A percentile compares a stretch with the other conserved stretches of the same genome.
These are phyloP conservation scores for Talaromyces sp. DNA, from an alignment of 2,329 filamentous ascomycete species.

Conservation along the genomic window DNA sequence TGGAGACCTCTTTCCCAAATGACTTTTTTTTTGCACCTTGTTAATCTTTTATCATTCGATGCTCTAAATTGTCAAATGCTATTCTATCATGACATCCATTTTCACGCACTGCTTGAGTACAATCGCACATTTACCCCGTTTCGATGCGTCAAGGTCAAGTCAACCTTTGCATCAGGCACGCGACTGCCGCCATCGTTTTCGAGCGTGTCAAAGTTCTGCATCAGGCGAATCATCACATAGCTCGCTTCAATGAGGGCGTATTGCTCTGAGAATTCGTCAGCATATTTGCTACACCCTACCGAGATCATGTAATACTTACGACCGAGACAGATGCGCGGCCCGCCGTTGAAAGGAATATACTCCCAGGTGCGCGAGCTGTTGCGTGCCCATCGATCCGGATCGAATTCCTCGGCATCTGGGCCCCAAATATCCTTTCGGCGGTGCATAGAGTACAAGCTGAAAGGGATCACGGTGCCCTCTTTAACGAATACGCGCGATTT, in stretches of 20 bases:
- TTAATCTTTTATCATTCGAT: neutral
- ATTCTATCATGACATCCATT: neutral
- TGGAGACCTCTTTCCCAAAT: neutral
- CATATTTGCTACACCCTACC: neutral
- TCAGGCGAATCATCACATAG: conserved; percentile 17
- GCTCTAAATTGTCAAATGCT: neutral
- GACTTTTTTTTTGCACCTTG: neutral
- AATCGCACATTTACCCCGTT: conserved; percentile 8
- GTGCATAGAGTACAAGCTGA: conserved; percentile 67
- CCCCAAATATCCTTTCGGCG: conserved; percentile 53
- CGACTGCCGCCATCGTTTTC: conserved; percentile 7
- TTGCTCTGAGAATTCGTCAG: conserved; percentile 13
- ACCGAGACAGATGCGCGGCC: conserved; percentile 22
- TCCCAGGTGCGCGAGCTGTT: conserved; percentile 41
- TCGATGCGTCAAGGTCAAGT: conserved; percentile 5
- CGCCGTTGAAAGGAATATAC: conserved; percentile 23
- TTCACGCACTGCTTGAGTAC: neutral
- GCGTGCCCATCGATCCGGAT: conserved; percentile 42
- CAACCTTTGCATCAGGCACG: conserved; percentile 4
- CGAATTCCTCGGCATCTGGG: conserved; percentile 39
- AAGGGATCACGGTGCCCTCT: conserved; percentile 60
- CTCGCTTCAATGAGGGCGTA: conserved; percentile 20
- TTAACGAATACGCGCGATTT: conserved; percentile 57
- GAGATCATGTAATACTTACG: conserved; percentile 15
- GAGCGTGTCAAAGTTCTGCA: conserved; percentile 48